Conservation (phyloP, 768 basidiomycete genomes). For the button mushroom (Agaricus bisporus) region DNA sequence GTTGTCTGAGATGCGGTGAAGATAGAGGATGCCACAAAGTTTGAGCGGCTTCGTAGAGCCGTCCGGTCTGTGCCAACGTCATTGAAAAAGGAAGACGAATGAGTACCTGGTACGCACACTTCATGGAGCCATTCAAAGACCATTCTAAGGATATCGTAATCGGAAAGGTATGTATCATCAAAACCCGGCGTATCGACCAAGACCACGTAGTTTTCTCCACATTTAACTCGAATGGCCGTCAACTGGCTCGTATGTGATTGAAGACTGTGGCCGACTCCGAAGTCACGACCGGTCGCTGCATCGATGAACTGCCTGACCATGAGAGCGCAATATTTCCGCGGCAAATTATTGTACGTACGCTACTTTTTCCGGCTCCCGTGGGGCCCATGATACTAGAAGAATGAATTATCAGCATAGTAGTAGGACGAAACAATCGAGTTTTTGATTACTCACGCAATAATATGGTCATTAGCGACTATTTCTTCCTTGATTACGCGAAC, state of each 20-base stretch:
- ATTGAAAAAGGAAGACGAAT: background rate
- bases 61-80: conserved; percentile 13
- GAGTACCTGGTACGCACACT: conserved; percentile 13
- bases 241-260: conserved; percentile 20
- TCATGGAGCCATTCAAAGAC: conserved; percentile 20
- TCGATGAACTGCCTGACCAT: background rate
- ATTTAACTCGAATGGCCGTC: conserved; percentile 7
- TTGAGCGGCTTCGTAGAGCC: conserved; percentile 12
- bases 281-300: conserved; percentile 17
- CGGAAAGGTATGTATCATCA: conserved; percentile 18
- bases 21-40: conserved; percentile 22
- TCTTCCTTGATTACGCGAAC: background rate
- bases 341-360: conserved; percentile 12
- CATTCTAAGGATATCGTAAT: conserved; percentile 19
- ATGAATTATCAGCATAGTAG: background rate
- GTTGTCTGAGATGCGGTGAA: conserved; percentile 17
- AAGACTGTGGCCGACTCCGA: conserved; percentile 17
- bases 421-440: background rate
- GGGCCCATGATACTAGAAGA: conserved; percentile 22
- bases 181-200: conserved; percentile 23
- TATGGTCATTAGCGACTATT: conserved; percentile 9
- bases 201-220: conserved; percentile 12
- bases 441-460: conserved; percentile 16
- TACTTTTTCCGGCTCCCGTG: conserved; percentile 26
- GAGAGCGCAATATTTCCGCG: background rate